These are phyloP conservation scores for Nitzschia sp. DNA, from an alignment of 108 stramenopile genomes.

Conservation along the genomic window DNA sequence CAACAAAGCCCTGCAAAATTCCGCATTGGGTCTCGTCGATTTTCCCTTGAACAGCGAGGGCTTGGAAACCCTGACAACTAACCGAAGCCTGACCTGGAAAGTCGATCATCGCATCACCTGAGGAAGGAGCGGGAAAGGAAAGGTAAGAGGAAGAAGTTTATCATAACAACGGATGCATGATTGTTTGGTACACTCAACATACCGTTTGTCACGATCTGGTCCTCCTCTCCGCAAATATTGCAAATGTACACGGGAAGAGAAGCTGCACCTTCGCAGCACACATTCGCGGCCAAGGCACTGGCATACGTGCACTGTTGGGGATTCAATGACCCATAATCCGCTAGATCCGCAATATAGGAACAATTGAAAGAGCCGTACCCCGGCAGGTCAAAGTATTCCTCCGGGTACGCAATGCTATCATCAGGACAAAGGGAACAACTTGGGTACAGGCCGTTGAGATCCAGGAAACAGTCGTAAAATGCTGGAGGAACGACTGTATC, in stretches of 20 bases:
- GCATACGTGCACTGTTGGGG: background rate
- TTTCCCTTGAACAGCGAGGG: background rate
- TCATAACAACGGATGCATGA: no score
- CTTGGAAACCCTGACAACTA: background rate
- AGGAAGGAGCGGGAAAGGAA: background rate
- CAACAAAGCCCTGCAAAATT: background rate
- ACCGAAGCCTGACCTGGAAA: background rate
- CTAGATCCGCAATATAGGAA: background rate
- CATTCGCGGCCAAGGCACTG: background rate
- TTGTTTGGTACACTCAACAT: no score
- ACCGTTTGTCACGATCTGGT: background rate
- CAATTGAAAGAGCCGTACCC: constrained; percentile 1
- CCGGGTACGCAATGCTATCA: background rate
- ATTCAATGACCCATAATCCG: background rate
- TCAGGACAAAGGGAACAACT: constrained; percentile 5
- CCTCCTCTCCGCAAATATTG: constrained; percentile 2
- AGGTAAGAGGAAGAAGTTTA: background rate
- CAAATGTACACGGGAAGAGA: no score
- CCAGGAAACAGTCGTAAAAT: background rate
- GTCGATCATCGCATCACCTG: background rate
- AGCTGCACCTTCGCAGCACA: constrained; percentile 5
- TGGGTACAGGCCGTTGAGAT: background rate
- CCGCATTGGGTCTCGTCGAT: background rate
- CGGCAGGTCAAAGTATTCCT: background rate
- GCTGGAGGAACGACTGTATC: background rate